Percentiles rank a stretch among this genome's conserved stretches.
Conservation (phyloP, 352 stramenopile genomes). For the Pelagophyceae sp. region DNA sequence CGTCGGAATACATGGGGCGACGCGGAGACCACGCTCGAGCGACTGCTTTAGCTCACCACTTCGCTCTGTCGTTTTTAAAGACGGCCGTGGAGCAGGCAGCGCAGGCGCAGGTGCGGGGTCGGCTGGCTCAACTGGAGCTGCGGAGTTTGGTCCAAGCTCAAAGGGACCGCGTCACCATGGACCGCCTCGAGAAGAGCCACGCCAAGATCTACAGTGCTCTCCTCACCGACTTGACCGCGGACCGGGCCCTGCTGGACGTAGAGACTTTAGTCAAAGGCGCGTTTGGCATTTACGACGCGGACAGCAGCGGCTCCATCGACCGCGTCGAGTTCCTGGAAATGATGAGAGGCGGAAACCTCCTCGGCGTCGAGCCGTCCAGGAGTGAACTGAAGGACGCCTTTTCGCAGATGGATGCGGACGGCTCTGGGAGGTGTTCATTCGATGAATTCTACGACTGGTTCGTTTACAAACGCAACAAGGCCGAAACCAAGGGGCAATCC, state of each 20-base stretch:
- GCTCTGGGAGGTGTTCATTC: neutral
- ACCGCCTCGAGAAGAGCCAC: neutral
- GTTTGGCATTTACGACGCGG: neutral
- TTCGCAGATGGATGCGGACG: slow-evolving; percentile 5
- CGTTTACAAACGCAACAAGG: neutral
- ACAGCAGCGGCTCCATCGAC: neutral
- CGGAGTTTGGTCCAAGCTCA: too few relatives aligned
- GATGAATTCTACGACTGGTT: slow-evolving; percentile 1
- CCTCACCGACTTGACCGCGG: neutral
- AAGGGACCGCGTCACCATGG: too few relatives aligned
- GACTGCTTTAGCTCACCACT: too few relatives aligned
- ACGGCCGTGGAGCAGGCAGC: too few relatives aligned
- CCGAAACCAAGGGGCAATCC: neutral
- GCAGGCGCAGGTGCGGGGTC: too few relatives aligned
- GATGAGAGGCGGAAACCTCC: neutral
- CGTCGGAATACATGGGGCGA: too few relatives aligned
- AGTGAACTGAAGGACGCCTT: neutral
- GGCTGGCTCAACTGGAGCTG: too few relatives aligned
- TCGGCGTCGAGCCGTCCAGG: neutral
- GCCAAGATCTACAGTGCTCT: neutral
- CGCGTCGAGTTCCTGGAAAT: slow-evolving; percentile 2
- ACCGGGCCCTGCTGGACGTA: neutral
- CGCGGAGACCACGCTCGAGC: too few relatives aligned
- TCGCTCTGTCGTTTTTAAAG: too few relatives aligned
- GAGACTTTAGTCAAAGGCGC: neutral